Evolutionary conservation across 495 filamentous ascomycete species (phyloP).

Genomic region (Penicillium arizonense): DNA sequence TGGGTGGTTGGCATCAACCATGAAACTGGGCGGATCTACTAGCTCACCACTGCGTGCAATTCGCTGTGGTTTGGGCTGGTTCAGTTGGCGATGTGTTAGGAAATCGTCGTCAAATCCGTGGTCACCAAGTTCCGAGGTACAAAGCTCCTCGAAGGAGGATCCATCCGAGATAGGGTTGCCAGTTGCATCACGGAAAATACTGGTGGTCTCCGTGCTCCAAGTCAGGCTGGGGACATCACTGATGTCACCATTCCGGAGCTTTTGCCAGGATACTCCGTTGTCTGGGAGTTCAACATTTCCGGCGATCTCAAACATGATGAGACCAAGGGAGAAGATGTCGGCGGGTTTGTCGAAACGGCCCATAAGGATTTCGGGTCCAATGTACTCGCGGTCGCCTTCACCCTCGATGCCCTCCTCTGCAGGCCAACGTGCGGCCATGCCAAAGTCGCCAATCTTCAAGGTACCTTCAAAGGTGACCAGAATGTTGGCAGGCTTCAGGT

Average conservation of each 20-base stretch:
- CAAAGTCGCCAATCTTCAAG: conserved; percentile 95
- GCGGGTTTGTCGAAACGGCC: conserved; percentile 85
- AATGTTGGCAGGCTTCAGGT: conserved; percentile 93
- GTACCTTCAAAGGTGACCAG: conserved; percentile 87
- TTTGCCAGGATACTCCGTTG: conserved; percentile 86
- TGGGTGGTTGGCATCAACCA: conserved; percentile 67
- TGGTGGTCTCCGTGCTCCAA: conserved; percentile 62
- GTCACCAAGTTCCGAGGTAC: conserved; percentile 47
- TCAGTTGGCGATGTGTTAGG: conserved; percentile 24
- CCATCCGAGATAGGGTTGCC: conserved; percentile 60
- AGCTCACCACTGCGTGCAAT: conserved; percentile 63
- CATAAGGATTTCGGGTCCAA: conserved; percentile 84
- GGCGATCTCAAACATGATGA: conserved; percentile 91
- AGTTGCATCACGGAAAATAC: conserved; percentile 69
- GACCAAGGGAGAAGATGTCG: conserved; percentile 89
- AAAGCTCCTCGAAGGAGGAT: conserved; percentile 50
- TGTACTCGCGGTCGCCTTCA: conserved; percentile 94
- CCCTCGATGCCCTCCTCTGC: conserved; percentile 73
- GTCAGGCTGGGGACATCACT: conserved; percentile 82
- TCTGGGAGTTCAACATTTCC: conserved; percentile 89
- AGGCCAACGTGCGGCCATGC: conserved; percentile 81
- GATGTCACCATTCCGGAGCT: conserved; percentile 81
- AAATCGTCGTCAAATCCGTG: conserved; percentile 41
- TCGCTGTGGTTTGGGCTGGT: conserved; percentile 24
- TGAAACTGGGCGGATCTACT: conserved; percentile 76